Conservation (phyloP, 2,329 filamentous ascomycete species). For the Trichoderma breve region DNA sequence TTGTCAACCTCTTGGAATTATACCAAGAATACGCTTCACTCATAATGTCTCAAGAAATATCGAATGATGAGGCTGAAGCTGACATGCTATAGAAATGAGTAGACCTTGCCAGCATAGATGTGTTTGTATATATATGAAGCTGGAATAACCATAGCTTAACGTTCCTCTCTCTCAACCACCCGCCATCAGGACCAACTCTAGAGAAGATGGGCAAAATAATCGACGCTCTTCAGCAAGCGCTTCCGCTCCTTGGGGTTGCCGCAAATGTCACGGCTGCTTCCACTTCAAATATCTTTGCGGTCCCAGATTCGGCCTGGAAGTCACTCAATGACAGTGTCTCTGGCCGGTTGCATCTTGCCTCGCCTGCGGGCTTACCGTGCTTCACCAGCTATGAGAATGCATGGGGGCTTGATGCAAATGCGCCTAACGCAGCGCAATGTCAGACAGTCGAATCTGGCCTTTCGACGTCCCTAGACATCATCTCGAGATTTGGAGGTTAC, state of each 20-base stretch:
- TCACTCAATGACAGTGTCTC: conserved; percentile 16
- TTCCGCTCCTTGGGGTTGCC: not conserved
- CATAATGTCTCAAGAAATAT: not conserved
- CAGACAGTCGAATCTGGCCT: not conserved
- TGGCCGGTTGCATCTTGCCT: conserved; percentile 7
- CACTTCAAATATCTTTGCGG: not conserved
- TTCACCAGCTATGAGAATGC: conserved; percentile 7
- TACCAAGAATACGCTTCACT: not conserved
- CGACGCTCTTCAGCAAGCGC: not conserved
- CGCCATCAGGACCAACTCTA: not conserved
- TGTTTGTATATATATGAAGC: not conserved
- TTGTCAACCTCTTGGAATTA: not conserved
- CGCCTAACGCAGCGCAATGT: not conserved
- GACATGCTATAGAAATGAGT: not conserved
- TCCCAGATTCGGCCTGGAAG: conserved; percentile 1
- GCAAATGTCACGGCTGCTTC: not conserved
- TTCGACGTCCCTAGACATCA: not conserved
- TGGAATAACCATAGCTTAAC: not conserved
- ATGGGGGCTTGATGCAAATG: not conserved
- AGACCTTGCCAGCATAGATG: not conserved
- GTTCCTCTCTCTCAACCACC: not conserved
- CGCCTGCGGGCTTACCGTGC: conserved; percentile 9
- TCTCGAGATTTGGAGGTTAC: conserved; percentile 11
- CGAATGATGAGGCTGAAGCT: not conserved
- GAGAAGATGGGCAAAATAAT: not conserved